A percentile compares a stretch with the other conserved stretches of the same genome.
Evolutionary conservation across 2,329 filamentous ascomycete species (phyloP).

Genomic region (Colletotrichum limetticola): DNA sequence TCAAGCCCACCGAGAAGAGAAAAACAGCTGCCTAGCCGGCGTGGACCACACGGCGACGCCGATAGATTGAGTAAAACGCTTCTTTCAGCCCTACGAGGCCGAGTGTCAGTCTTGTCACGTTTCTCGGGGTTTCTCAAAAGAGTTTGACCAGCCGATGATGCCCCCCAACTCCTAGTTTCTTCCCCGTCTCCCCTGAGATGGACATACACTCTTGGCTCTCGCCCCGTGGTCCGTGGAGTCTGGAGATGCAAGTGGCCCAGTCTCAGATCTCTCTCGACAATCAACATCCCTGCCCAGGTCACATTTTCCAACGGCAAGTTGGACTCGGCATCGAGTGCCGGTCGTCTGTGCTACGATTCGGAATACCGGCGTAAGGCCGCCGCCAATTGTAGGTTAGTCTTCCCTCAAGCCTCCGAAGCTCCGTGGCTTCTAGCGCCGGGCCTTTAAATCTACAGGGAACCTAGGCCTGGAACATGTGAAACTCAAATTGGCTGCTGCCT

Average conservation of each 20-base stretch:
- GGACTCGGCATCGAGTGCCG: not conserved
- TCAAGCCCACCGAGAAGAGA: not conserved
- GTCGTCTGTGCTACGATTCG: not conserved
- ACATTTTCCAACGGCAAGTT: not conserved
- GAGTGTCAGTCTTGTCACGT: not conserved
- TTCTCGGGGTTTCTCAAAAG: not conserved
- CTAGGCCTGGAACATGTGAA: not conserved
- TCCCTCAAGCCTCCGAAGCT: not conserved
- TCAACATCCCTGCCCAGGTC: not conserved
- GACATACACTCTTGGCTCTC: not conserved
- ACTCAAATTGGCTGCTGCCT: not conserved
- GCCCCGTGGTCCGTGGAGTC: not conserved
- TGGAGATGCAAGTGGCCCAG: not conserved
- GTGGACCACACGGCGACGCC: constrained; percentile 7
- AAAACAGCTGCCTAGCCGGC: not conserved
- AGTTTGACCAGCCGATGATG: not conserved
- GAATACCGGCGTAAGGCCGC: not conserved
- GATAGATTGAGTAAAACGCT: not conserved
- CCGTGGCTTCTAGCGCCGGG: not conserved
- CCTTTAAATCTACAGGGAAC: not conserved
- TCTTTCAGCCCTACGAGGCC: constrained; percentile 13
- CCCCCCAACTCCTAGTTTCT: no score
- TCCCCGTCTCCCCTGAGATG: not conserved
- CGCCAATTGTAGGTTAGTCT: not conserved
- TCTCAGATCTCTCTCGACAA: not conserved